phyloP scores from a whole-genome alignment of 768 basidiomycete species.

The Leccinum variicolor region DNA sequence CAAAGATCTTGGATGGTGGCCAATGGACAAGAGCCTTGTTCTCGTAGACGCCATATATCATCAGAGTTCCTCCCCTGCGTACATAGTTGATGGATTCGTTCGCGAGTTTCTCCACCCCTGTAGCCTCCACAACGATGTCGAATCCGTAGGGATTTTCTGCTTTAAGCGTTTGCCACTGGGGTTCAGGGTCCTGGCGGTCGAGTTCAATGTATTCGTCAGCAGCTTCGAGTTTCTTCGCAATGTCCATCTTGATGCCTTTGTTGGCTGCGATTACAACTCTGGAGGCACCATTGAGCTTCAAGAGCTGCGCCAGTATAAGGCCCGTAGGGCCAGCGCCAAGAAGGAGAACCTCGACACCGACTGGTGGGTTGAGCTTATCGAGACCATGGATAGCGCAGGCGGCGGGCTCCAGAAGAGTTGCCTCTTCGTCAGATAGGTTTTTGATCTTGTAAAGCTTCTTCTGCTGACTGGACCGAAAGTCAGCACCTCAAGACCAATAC shows the following conservation, averaged over 20 bases:
- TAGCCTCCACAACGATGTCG: constrained; percentile 80
- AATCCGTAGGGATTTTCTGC: constrained; percentile 84
- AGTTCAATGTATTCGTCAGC: constrained; percentile 87
- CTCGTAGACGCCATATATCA: constrained; percentile 91
- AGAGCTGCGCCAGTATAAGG: constrained; percentile 83
- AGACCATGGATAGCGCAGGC: constrained; percentile 91
- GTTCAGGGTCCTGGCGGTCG: constrained; percentile 67
- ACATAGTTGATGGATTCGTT: constrained; percentile 90
- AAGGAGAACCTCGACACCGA: constrained; percentile 81
- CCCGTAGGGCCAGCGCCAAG: constrained; percentile 92
- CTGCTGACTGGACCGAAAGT: constrained; percentile 42
- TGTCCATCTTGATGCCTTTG: constrained; percentile 87
- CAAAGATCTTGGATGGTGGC: constrained; percentile 80
- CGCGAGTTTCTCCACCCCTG: constrained; percentile 83
- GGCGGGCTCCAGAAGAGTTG: constrained; percentile 85
- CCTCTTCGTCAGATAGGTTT: constrained; percentile 84
- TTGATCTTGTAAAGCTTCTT: constrained; percentile 85
- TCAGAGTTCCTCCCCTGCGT: constrained; percentile 75
- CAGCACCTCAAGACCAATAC: not conserved
- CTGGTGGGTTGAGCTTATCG: constrained; percentile 79
- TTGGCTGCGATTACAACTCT: constrained; percentile 84
- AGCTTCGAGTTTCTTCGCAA: constrained; percentile 74
- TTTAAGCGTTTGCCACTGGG: constrained; percentile 80
- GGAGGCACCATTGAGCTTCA: constrained; percentile 83
- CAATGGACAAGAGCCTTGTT: constrained; percentile 82